Conservation (phyloP, 176 grass and related monocot genomes). For the Phragmites australis region DNA sequence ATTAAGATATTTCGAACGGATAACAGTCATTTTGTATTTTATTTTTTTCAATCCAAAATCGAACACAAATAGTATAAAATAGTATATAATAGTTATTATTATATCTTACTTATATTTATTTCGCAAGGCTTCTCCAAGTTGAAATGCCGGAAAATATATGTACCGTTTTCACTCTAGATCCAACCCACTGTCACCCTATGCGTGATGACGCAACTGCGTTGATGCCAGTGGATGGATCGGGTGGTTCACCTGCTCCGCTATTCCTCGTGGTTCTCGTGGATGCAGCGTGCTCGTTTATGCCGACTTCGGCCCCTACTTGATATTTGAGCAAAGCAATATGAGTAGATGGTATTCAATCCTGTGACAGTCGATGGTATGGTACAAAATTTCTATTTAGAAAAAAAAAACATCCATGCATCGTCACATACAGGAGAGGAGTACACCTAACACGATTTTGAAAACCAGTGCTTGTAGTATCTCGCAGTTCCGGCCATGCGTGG, state of each 20-base stretch:
- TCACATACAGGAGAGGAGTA: not conserved
- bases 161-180: no score
- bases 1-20: no score
- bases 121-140: no score
- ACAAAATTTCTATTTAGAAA: no score
- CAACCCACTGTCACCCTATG: no score
- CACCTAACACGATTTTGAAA: not conserved
- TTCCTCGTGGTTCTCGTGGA: not conserved
- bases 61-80: no score
- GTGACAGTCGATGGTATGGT: not conserved
- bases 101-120: no score
- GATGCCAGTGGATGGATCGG: not conserved
- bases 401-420: not conserved
- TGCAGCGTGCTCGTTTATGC: not conserved
- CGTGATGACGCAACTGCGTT: not conserved
- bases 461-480: not conserved
- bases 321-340: not conserved
- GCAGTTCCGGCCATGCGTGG: constrained; percentile 2
- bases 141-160: no score
- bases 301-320: not conserved
- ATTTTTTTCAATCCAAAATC: no score
- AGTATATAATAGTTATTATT: no score
- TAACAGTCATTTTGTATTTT: no score
- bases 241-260: not conserved
- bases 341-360: not conserved